Base-by-base conservation (phyloP, 2,329 filamentous ascomycete species). In the Myotisia sp. region DNA sequence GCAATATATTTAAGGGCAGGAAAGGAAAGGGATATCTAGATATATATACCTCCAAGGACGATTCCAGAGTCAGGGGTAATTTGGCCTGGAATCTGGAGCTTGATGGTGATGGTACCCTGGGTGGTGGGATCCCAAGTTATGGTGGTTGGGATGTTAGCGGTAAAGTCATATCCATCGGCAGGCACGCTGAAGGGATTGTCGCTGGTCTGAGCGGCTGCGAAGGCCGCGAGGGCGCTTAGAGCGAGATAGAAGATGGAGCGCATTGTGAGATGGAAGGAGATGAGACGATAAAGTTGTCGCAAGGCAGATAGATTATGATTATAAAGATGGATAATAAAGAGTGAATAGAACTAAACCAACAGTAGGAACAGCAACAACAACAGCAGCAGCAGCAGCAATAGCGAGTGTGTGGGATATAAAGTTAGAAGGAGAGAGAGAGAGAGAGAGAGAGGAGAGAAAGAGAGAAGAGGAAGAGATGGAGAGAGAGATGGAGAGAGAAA, bases 121-220 rank as follows among this genome's bases (percentile, higher is more conserved):
- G 65, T 68, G 29, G 60, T 66, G 5, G 66, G 61, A 4, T 49
- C 42, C 69, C 69, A 73, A 33, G 46, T 55, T 30, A 73, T 48
- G 7, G 56, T 59, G 13, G 63, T 53, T 7, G 61, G 42, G 47
- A 61, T 35, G 33, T 67, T 67, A 26, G 64, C 63, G 9, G 50
- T 58, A 46, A 67, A 63, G 17, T 48, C 38, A 39, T 64, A 62
- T 28, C 62, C 62, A 10, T 44, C 48, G 3, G 29, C 24, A 12
- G 65, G 63, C 39, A 61, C 52, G 37, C 55, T 64, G 59, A 71
- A 70, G 33, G 63, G 49, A 48, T 70, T 70, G 31, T 50, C 47
- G 10, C 45, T 45, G 21, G 42, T 55, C 44, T 41, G 54, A 45
- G 53, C 46, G 22, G 61, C 64, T 30, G 55, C 57, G 12, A 64